phyloP scores from a whole-genome alignment of 2,329 filamentous ascomycete species.

The Botrytis sinoallii region DNA sequence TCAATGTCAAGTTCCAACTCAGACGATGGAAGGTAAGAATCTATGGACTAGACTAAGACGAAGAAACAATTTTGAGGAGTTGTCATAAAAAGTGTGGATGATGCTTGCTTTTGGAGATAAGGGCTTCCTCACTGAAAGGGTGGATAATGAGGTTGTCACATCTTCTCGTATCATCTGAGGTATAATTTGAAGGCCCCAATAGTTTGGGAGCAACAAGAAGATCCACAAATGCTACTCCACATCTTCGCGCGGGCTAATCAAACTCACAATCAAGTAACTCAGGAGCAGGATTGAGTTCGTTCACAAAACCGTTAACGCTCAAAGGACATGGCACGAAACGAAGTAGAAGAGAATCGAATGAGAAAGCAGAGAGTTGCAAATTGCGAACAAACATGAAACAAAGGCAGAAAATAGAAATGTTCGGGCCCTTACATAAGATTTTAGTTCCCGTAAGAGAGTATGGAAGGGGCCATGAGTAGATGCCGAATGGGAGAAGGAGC shows the following conservation, averaged over 20 bases:
- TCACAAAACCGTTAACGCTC: background rate
- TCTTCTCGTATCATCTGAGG: background rate
- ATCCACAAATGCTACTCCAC: background rate
- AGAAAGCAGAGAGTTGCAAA: background rate
- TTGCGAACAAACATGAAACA: background rate
- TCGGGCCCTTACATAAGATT: background rate
- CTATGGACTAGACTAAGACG: no score
- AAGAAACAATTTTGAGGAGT: background rate
- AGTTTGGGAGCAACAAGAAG: background rate
- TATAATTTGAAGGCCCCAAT: accelerated
- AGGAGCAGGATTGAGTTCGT: background rate
- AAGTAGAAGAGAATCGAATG: background rate
- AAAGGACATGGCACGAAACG: background rate
- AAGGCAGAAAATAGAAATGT: background rate
- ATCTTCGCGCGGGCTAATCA: background rate
- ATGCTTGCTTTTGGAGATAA: background rate
- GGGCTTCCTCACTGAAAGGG: background rate
- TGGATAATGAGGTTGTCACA: background rate
- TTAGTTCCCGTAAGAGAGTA: background rate
- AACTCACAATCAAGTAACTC: background rate
- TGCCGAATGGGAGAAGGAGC: background rate
- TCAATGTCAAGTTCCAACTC: background rate
- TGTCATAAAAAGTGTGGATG: background rate
- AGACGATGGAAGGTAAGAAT: background rate
- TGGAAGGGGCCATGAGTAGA: background rate